Conservation (phyloP, 345 rosid species). For the Lumnitzera littorea region DNA sequence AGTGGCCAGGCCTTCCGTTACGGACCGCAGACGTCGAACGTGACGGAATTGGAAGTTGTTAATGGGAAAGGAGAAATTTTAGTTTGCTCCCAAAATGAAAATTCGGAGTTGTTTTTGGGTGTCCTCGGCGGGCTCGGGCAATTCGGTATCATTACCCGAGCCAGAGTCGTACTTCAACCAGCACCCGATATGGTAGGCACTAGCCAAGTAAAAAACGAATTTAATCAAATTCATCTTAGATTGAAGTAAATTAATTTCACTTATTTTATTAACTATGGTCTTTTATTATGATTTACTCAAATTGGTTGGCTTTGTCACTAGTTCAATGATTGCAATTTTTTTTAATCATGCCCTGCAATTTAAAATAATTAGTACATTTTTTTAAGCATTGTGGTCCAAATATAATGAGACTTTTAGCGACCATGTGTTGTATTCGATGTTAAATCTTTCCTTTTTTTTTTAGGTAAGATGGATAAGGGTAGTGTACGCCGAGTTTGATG, state of each 20-base stretch:
- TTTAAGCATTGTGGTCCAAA: background rate
- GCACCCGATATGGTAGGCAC: constrained; percentile 74
- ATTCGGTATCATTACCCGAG: constrained; percentile 85
- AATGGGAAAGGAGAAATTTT: constrained; percentile 66
- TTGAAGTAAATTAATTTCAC: too few relatives aligned
- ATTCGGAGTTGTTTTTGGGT: constrained; percentile 61
- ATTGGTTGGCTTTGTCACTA: too few relatives aligned
- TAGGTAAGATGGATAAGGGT: constrained; percentile 95
- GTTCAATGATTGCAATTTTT: too few relatives aligned
- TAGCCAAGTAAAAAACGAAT: background rate
- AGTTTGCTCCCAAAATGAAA: constrained; percentile 49
- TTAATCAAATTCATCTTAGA: too few relatives aligned
- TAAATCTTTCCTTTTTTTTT: constrained; percentile 3
- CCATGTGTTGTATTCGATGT: too few relatives aligned
- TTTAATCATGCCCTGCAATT: too few relatives aligned
- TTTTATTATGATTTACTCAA: too few relatives aligned
- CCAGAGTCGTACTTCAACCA: constrained; percentile 55
- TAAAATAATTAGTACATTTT: background rate
- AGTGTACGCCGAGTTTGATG: constrained; percentile 65
- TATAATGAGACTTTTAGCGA: too few relatives aligned
- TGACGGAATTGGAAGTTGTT: constrained; percentile 78
- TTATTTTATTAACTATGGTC: background rate
- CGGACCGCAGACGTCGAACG: constrained; percentile 88
- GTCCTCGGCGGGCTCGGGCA: constrained; percentile 90
- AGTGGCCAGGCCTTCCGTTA: constrained; percentile 91